These are phyloP conservation scores for Lactarius evosmus DNA, from an alignment of 768 basidiomycete genomes.

Conservation along the genomic window DNA sequence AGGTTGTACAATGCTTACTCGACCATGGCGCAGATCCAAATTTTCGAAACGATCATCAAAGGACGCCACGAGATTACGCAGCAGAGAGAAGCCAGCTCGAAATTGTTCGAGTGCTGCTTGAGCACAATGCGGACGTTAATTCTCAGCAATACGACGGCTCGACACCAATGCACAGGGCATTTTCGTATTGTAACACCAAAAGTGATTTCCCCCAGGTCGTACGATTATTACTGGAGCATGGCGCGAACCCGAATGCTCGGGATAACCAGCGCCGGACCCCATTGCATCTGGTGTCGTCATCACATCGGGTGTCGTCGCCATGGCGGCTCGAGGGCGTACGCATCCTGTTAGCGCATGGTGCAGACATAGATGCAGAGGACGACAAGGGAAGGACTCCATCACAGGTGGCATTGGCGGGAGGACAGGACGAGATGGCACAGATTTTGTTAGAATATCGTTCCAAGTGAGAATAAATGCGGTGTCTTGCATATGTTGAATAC, in stretches of 20 bases:
- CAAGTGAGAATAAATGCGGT: too few relatives aligned
- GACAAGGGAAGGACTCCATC: too few relatives aligned
- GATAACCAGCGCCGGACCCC: background rate
- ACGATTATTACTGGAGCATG: background rate
- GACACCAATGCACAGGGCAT: background rate
- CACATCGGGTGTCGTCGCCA: background rate
- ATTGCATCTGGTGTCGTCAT: background rate
- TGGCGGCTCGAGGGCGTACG: background rate
- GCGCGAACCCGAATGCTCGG: background rate
- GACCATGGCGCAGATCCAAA: too few relatives aligned
- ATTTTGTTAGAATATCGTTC: too few relatives aligned
- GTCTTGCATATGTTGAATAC: too few relatives aligned
- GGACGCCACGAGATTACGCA: background rate
- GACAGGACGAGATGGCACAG: too few relatives aligned
- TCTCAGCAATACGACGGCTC: background rate
- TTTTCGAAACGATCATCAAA: background rate
- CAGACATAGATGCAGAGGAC: too few relatives aligned
- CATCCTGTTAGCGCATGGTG: background rate
- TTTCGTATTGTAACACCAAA: rapidly evolving
- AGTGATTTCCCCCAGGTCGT: background rate
- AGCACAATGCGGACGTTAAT: background rate
- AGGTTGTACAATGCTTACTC: too few relatives aligned
- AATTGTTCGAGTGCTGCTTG: background rate
- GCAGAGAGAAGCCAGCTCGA: background rate
- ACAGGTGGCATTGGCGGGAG: too few relatives aligned